Conservation (phyloP, 257 asterid genomes). For the Solanum clarkiae region DNA sequence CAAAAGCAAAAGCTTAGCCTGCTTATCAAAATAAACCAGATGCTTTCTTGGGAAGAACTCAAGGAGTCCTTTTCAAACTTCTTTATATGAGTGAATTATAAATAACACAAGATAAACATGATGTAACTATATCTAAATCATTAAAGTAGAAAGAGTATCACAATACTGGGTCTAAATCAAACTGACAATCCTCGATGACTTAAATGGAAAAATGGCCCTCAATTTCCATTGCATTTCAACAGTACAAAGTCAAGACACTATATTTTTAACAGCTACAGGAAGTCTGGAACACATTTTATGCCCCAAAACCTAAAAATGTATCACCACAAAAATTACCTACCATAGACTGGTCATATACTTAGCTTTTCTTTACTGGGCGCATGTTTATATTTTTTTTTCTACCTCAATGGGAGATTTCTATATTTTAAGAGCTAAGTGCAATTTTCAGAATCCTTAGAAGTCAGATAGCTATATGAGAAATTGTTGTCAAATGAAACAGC, state of each 20-base stretch:
- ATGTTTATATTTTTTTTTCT: background rate
- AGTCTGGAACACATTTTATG: background rate
- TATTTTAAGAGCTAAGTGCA: background rate
- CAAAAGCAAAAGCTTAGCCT: background rate
- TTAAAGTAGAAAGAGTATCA: background rate
- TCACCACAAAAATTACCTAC: background rate
- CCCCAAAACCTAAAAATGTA: background rate
- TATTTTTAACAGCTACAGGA: background rate
- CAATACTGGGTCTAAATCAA: background rate
- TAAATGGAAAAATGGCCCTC: background rate
- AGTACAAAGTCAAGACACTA: background rate
- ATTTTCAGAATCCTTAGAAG: background rate
- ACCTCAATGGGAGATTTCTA: background rate
- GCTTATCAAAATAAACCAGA: background rate
- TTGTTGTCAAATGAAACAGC: background rate
- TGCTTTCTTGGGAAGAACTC: background rate
- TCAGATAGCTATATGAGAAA: background rate
- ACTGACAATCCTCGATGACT: background rate
- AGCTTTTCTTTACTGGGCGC: background rate
- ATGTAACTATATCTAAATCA: background rate
- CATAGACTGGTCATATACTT: background rate
- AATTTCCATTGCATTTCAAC: background rate
- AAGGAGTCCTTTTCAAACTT: background rate
- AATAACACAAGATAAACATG: background rate
- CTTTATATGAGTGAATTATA: background rate